Conservation (phyloP, 2,329 filamentous ascomycete genomes). For the Triangularia verruculosa region DNA sequence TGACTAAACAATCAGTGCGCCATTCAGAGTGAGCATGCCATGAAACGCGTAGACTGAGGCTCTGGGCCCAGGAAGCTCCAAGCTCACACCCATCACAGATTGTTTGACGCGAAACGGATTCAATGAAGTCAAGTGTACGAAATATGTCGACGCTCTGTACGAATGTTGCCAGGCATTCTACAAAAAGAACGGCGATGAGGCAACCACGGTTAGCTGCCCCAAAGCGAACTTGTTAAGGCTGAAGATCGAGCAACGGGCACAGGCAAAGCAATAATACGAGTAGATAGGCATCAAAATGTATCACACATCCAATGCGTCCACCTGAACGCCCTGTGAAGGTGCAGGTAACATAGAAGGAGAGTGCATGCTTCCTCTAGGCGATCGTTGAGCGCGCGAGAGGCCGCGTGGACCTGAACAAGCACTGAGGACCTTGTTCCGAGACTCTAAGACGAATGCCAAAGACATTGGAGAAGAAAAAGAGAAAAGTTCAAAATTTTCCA, state of each 20-base stretch:
- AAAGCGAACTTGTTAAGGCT: constrained; percentile 74
- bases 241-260: constrained; percentile 73
- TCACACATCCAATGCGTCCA: constrained; percentile 30
- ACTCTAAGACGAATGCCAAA: constrained; percentile 98
- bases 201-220: constrained; percentile 78
- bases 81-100: constrained; percentile 46
- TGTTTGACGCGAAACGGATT: constrained; percentile 83
- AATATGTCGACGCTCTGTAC: constrained; percentile 79
- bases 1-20: constrained; percentile 60
- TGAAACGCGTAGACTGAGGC: background rate
- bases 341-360: constrained; percentile 69
- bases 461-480: constrained; percentile 67
- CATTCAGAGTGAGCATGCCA: constrained; percentile 69
- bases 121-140: constrained; percentile 78
- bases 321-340: constrained; percentile 41
- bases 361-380: constrained; percentile 78
- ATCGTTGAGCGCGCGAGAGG: constrained; percentile 97
- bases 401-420: constrained; percentile 84
- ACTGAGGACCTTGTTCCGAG: constrained; percentile 91
- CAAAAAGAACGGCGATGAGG: constrained; percentile 70
- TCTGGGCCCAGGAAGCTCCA: background rate
- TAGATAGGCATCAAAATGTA: constrained; percentile 22
- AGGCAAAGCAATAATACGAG: constrained; percentile 20
- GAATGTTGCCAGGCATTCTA: constrained; percentile 93
- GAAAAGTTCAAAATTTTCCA: constrained; percentile 34